Conservation (phyloP, 2,329 filamentous ascomycete genomes). For the Ceratocystis variospora region DNA sequence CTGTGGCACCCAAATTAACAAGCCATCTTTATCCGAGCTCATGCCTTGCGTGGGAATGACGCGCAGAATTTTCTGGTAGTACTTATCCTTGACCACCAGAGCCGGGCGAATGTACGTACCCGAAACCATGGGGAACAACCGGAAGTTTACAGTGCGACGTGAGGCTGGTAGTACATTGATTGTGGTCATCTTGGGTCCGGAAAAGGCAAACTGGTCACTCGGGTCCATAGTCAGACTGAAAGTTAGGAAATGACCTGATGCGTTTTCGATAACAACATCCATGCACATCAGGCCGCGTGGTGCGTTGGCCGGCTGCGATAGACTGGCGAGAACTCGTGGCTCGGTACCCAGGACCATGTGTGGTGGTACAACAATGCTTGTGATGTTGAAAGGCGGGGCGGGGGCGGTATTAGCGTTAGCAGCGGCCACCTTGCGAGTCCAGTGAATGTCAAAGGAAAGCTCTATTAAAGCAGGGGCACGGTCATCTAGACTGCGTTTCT, state of each 20-base stretch:
- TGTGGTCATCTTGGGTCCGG: slow-evolving; percentile 67
- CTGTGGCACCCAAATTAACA: slow-evolving; percentile 47
- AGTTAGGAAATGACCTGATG: slow-evolving; percentile 84
- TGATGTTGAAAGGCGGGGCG: slow-evolving; percentile 37
- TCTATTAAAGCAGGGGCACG: slow-evolving; percentile 61
- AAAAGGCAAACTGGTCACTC: slow-evolving; percentile 84
- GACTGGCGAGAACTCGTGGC: slow-evolving; percentile 62
- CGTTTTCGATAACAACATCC: slow-evolving; percentile 68
- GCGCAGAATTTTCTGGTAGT: slow-evolving; percentile 81
- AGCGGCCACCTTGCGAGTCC: slow-evolving; percentile 45
- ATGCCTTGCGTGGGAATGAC: slow-evolving; percentile 67
- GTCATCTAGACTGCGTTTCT: slow-evolving; percentile 70
- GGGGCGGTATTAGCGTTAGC: slow-evolving; percentile 22
- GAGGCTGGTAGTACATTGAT: slow-evolving; percentile 74
- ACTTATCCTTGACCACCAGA: slow-evolving; percentile 70
- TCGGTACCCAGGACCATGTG: slow-evolving; percentile 71
- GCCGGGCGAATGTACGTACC: slow-evolving; percentile 58
- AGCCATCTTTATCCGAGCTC: slow-evolving; percentile 48
- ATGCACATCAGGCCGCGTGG: slow-evolving; percentile 32
- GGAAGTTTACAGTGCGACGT: slow-evolving; percentile 57
- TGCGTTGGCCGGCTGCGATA: slow-evolving; percentile 31
- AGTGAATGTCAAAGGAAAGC: slow-evolving; percentile 59
- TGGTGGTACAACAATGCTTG: slow-evolving; percentile 61
- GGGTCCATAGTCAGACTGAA: slow-evolving; percentile 90
- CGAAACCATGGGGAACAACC: slow-evolving; percentile 51